These are phyloP conservation scores for Magnolia officinalis DNA, from an alignment of 164 flowering plant species.

Conservation along the genomic window DNA sequence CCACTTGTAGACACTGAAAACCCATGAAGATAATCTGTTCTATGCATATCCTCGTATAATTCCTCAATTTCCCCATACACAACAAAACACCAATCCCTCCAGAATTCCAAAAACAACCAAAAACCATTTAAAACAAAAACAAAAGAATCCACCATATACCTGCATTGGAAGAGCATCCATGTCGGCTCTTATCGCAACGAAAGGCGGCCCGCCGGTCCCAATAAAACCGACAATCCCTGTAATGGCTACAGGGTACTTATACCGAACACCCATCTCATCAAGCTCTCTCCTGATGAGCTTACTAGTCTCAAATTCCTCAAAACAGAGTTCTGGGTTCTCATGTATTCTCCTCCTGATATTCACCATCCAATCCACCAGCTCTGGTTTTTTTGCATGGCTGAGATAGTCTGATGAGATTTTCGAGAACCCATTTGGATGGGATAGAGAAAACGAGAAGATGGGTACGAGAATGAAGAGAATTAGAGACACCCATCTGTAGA, in stretches of 20 bases:
- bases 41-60: slow-evolving; percentile 43
- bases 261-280: slow-evolving; percentile 63
- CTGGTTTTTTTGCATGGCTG: slow-evolving; percentile 36
- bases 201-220: slow-evolving; percentile 76
- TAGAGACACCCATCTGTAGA: slow-evolving; percentile 24
- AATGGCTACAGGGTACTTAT: slow-evolving; percentile 53
- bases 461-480: slow-evolving; percentile 11
- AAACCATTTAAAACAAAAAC: background rate
- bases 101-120: background rate
- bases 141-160: slow-evolving; percentile 30
- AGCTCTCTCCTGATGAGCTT: slow-evolving; percentile 61
- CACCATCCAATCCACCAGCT: slow-evolving; percentile 62
- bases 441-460: slow-evolving; percentile 20
- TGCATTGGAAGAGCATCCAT: slow-evolving; percentile 89
- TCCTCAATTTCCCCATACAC: slow-evolving; percentile 31
- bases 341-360: slow-evolving; percentile 67
- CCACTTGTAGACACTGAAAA: slow-evolving; percentile 18
- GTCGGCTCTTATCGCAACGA: slow-evolving; percentile 81
- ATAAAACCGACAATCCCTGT: slow-evolving; percentile 56
- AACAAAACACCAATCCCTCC: slow-evolving; percentile 4
- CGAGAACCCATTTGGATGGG: slow-evolving; percentile 21
- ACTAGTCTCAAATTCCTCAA: slow-evolving; percentile 81
- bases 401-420: slow-evolving; percentile 46
- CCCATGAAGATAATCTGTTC: too few relatives aligned
- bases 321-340: slow-evolving; percentile 75